phyloP scores from a whole-genome alignment of 2,329 filamentous ascomycete genomes.

The Microdochium bolleyi region DNA sequence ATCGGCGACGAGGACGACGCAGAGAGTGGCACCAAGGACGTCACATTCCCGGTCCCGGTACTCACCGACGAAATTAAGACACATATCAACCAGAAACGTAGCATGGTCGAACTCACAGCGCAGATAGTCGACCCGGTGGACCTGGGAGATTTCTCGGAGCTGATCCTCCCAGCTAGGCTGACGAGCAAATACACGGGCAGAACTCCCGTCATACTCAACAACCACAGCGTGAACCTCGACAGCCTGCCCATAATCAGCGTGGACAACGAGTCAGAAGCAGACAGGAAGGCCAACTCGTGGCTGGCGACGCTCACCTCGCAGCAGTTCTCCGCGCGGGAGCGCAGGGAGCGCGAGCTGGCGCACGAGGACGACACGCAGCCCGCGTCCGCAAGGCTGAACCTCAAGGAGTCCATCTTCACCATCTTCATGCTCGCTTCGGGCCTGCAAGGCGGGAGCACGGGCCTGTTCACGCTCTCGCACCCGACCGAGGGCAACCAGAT shows the following conservation, averaged over 20 bases:
- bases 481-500: constrained; percentile 17
- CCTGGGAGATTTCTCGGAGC: constrained; percentile 13
- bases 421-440: constrained; percentile 38
- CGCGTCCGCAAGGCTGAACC: constrained; percentile 28
- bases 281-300: constrained; percentile 26
- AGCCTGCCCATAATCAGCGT: constrained; percentile 32
- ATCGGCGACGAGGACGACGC: neutral
- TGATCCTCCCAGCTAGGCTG: neutral
- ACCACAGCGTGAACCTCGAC: constrained; percentile 34
- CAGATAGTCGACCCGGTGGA: constrained; percentile 22
- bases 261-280: constrained; percentile 5
- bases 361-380: constrained; percentile 12
- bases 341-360: constrained; percentile 20
- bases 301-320: constrained; percentile 27
- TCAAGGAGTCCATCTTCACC: constrained; percentile 39
- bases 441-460: constrained; percentile 33
- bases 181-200: neutral
- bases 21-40: too few relatives aligned
- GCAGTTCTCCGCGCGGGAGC: constrained; percentile 34
- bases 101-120: neutral
- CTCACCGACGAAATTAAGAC: neutral
- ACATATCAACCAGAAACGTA: neutral
- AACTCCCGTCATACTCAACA: constrained; percentile 26
- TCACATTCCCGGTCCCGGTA: neutral
- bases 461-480: constrained; percentile 32